Base-by-base conservation (phyloP, 2,329 filamentous ascomycete species). In the Mycosphaerella sp. region DNA sequence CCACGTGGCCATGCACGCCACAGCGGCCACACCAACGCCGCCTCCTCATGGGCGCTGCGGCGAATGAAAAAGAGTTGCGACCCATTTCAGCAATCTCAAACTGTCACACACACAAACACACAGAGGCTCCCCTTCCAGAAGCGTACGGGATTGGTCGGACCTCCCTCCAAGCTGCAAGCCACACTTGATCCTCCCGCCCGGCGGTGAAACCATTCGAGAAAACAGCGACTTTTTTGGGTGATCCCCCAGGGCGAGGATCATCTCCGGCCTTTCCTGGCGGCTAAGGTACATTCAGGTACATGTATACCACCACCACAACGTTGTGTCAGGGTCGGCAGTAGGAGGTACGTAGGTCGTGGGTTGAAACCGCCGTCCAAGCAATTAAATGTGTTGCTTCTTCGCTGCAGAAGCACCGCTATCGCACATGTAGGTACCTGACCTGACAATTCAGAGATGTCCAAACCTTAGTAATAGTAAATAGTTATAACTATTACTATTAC, bases 1-100 rank as follows among this genome's bases (percentile, higher is more conserved):
- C 23, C 47, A 49, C 47, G 47, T 49, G 47, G 47, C 17, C 38
- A 38, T 49, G 47, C 47, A 49, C 42, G 47, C 47, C 47, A 49
- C 47, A 31, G 17, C 21, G 29, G 47, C 47, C 47, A 49, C 47
- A 31, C 31, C 40, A 39, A 29, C n/a, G 38, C 39, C 39, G 38
- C 39, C 39, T 49, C 26, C 39, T 14, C 32, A 32, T 21, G 11
- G 14, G 14, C 14, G 12, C 14, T 6, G 11, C 26, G 21, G 38
- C 47, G 47, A 49, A 49, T 49, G 38, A 49, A 23, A 34, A 10
- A 14, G 7, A 21, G 38, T 17, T 42, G 42, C 47, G 21, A 21
- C 21, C 21, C 21, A 21, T 21, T 21, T 21, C 21, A 21, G 21
- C 47, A 49, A 49, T 49, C 42, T 23, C 39, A 49, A 12, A 21